Base-by-base conservation (phyloP, 176 grass and related monocot genomes). In the Avena insularis region DNA sequence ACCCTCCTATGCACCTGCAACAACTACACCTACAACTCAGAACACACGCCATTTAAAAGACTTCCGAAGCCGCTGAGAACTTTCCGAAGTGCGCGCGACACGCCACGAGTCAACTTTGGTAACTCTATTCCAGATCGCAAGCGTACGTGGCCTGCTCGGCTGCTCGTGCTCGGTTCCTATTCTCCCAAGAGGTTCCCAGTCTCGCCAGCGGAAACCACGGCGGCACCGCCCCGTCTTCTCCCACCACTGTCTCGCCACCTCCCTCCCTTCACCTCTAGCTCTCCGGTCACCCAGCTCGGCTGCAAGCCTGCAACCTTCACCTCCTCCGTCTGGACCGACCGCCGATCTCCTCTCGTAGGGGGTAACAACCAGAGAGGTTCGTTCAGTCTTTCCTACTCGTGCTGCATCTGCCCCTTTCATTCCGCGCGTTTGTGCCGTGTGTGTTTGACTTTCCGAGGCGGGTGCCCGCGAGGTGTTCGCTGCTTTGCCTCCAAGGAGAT, bases 391-490 rank as follows among this genome's bases (percentile, higher is more conserved):
- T 31, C 72, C n/a, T 23, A 13, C n/a, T 49, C n/a, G 2, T 17
- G 72, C 2, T 5, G 72, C 72, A 75, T 75, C 71, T 50, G n/a
- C 25, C 46, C 3, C 45, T 25, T 53, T 9, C 47, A 14, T 12
- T 4, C 12, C 46, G 6, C 40, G 40, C 40, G 40, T 43, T 12
- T 4, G 71, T 13, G 40, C 40, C 40, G 45, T 17, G 47, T 33
- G 33, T 17, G 9, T 36, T 53, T 38, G 17, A 64, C 78, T 21
- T 35, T 45, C 43, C 1, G 5, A 5, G 71, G 71, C 25, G 68
- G 57, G 31, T 55, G 87, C 82, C 75, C 82, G 7, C 45, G 45
- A 71, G 45, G 55, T 78, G 84, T 38, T 87, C 84, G 45, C 35
- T 3, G 23, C 21, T 83, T 57, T 71, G 79, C 71, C 79, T 12